Conservation (phyloP, 2,329 filamentous ascomycete genomes). For the Thermoascus crustaceus region DNA sequence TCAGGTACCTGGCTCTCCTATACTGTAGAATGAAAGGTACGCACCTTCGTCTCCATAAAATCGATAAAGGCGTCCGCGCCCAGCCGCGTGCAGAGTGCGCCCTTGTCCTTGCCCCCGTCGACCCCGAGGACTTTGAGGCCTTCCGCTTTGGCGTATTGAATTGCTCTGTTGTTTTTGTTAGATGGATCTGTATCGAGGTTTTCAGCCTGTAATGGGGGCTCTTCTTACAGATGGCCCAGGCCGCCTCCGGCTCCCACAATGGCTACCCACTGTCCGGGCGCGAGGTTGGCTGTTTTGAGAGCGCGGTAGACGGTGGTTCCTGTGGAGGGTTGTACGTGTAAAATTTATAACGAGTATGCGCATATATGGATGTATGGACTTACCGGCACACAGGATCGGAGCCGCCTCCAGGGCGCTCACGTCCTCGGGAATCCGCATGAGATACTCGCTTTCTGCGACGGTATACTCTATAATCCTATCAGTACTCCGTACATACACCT, state of each 20-base stretch:
- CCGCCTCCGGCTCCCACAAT: constrained; percentile 26
- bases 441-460: constrained; percentile 11
- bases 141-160: constrained; percentile 12
- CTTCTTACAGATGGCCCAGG: constrained; percentile 17
- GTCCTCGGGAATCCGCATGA: constrained; percentile 13
- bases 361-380: not conserved
- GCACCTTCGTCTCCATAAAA: constrained; percentile 20
- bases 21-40: not conserved
- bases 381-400: constrained; percentile 16
- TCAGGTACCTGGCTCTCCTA: not conserved
- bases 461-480: constrained; percentile 12
- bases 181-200: not conserved
- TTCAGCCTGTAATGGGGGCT: too few species aligned
- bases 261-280: constrained; percentile 19
- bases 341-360: not conserved
- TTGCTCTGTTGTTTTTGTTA: constrained; percentile 4
- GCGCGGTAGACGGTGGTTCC: constrained; percentile 16
- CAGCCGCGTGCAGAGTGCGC: constrained; percentile 28
- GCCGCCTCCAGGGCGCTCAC: constrained; percentile 12
- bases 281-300: constrained; percentile 25
- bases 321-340: not conserved
- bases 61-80: constrained; percentile 33
- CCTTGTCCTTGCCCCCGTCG: constrained; percentile 31
- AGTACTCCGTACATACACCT: too few species aligned
- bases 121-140: constrained; percentile 33